phyloP scores from a whole-genome alignment of 2,329 filamentous ascomycete species.

The Xylariaceae sp. region DNA sequence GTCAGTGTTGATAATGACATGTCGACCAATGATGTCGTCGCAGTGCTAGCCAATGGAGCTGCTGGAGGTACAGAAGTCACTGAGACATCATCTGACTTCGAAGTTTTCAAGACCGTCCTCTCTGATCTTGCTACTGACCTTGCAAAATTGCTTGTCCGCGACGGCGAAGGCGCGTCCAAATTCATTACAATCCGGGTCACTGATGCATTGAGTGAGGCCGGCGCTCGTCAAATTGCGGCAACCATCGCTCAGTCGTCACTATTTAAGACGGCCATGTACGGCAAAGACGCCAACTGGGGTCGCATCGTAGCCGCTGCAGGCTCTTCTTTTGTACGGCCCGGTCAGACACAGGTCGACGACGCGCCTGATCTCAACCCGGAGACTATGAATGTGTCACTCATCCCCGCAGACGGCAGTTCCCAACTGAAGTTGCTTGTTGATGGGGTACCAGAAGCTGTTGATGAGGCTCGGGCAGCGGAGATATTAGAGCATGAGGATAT shows the following conservation, averaged over 20 bases:
- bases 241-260: slow-evolving; percentile 88
- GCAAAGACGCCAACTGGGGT: slow-evolving; percentile 97
- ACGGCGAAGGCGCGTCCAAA: slow-evolving; percentile 96
- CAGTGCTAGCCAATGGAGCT: slow-evolving; percentile 90
- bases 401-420: slow-evolving; percentile 70
- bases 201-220: slow-evolving; percentile 64
- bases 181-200: slow-evolving; percentile 89
- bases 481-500: slow-evolving; percentile 75
- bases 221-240: slow-evolving; percentile 75
- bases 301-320: slow-evolving; percentile 93
- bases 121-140: slow-evolving; percentile 77
- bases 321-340: slow-evolving; percentile 55
- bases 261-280: slow-evolving; percentile 96
- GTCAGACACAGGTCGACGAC: slow-evolving; percentile 50
- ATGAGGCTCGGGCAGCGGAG: slow-evolving; percentile 71
- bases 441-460: slow-evolving; percentile 74
- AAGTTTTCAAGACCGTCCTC: slow-evolving; percentile 66
- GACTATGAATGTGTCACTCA: slow-evolving; percentile 72
- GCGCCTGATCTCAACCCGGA: slow-evolving; percentile 61
- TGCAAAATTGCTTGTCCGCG: slow-evolving; percentile 88
- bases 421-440: slow-evolving; percentile 74
- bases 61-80: slow-evolving; percentile 67
- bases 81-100: slow-evolving; percentile 57
- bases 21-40: slow-evolving; percentile 94
- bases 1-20: slow-evolving; percentile 97